A percentile compares a stretch with the other conserved stretches of the same genome.
phyloP scores from a whole-genome alignment of 169 alveolate species.

The Ichthyophthirius multifiliis region DNA sequence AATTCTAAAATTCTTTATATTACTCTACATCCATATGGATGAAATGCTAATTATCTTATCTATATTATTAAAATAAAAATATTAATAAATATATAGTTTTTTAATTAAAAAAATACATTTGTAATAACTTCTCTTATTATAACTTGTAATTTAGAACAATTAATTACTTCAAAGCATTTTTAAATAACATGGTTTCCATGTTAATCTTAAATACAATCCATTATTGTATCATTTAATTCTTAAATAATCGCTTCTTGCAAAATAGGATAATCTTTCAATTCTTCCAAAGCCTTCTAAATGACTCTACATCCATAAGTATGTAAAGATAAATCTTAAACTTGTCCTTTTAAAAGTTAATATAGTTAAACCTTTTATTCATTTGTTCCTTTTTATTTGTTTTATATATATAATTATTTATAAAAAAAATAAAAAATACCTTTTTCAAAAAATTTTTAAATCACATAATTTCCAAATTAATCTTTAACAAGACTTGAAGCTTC shows the following conservation, averaged over 20 bases:
- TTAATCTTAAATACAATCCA: constrained; percentile 8
- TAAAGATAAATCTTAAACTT: constrained; percentile 4
- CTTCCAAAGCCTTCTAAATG: constrained; percentile 16
- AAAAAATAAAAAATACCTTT: no score
- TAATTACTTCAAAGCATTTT: constrained; percentile 19
- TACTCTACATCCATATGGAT: constrained; percentile 38
- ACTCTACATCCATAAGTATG: constrained; percentile 43
- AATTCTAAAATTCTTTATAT: constrained; percentile 33
- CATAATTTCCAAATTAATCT: no score
- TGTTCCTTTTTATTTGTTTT: no score
- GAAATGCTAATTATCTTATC: constrained; percentile 19
- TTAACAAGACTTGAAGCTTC: no score
- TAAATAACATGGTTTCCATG: constrained; percentile 38
- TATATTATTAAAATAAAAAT: not conserved
- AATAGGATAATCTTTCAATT: not conserved
- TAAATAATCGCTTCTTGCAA: constrained; percentile 3
- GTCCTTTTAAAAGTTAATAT: not conserved
- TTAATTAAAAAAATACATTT: not conserved
- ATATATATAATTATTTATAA: no score
- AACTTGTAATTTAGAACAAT: not conserved
- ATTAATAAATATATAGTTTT: not conserved
- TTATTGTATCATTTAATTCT: not conserved
- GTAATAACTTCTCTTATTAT: constrained; percentile 20
- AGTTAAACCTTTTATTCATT: not conserved
- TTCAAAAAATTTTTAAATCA: no score